phyloP scores from a whole-genome alignment of 768 basidiomycete genomes.

The Pseudohyphozyma bogoriensis region DNA sequence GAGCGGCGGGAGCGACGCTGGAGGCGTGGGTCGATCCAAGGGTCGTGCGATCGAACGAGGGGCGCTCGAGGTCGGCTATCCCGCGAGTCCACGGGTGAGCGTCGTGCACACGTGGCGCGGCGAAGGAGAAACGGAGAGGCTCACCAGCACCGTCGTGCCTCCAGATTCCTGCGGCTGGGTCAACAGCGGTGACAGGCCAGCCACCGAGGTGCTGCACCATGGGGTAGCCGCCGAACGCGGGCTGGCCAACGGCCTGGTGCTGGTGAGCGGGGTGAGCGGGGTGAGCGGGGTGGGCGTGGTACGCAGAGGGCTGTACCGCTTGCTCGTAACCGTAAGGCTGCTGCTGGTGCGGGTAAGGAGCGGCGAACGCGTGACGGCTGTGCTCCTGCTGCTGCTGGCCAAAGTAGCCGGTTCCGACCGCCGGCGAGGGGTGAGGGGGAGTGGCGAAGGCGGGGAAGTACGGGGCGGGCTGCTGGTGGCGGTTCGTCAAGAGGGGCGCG shows the following conservation, averaged over 20 bases:
- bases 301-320: not conserved
- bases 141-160: not conserved
- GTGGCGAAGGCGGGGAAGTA: not conserved
- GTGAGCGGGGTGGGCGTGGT: no score
- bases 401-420: not conserved
- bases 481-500: not conserved
- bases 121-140: not conserved
- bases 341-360: not conserved
- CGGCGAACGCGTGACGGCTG: constrained; percentile 1
- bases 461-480: not conserved
- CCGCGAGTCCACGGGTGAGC: not conserved
- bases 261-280: no score
- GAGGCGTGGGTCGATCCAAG: not conserved
- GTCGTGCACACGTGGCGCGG: not conserved
- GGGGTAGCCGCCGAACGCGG: no score
- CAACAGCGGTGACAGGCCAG: not conserved
- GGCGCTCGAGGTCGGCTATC: constrained; percentile 15
- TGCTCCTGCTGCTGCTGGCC: not conserved
- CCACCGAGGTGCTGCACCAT: no score
- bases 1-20: not conserved
- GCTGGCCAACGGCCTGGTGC: not conserved
- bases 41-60: constrained; percentile 9
- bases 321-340: not conserved
- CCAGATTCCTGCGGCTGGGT: not conserved
- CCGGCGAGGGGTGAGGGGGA: not conserved